Base-by-base conservation (phyloP, 2,329 filamentous ascomycete species). In the Truncatella angustata region DNA sequence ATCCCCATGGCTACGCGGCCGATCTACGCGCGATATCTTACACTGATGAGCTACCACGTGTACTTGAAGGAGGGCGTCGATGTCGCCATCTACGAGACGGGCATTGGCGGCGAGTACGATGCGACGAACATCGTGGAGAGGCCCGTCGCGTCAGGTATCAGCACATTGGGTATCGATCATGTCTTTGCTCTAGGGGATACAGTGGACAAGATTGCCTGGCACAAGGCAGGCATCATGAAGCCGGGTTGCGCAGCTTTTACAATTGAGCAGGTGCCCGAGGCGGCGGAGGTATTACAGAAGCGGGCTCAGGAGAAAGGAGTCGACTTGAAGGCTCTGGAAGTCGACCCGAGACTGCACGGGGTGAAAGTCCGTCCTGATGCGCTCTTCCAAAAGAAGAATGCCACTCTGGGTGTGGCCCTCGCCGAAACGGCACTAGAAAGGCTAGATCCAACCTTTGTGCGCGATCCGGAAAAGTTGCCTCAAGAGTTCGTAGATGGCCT, bases 181-280 rank as follows among this genome's bases (percentile, higher is more conserved):
- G 77, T 87, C 32, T 77, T 75, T 48, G 75, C 78, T 18, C 74
- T 90, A 1, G 87, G 87, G 4, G 68, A 77, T 16, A 86, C 82
- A 0, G 70, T 88, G 10, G 81, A 80, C 28, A 76, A 83, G 66
- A 88, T 90, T 56, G 84, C 86, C 0, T 89, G 86, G 86, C 85
- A 90, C 68, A 90, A 90, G 68, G 82, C 84, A 1, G 87, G 86
- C 1, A 86, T 90, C 52, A 83, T 88, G 72, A 88, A 88, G 68
- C 51, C 63, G 1, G 81, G 79, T 1, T 73, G 74, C 9, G 74
- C 78, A 16, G 82, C 82, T 2, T 86, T 87, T 46, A 82, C 80
- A 0, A 71, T 82, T 4, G 67, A 74, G 24, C 84, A 86, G 63
- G 66, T 75, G 0, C 65, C 73, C 2, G 70, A 63, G 2, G 76